phyloP scores from a whole-genome alignment of 805 yeast species.

The Ogataea glucozyma region DNA sequence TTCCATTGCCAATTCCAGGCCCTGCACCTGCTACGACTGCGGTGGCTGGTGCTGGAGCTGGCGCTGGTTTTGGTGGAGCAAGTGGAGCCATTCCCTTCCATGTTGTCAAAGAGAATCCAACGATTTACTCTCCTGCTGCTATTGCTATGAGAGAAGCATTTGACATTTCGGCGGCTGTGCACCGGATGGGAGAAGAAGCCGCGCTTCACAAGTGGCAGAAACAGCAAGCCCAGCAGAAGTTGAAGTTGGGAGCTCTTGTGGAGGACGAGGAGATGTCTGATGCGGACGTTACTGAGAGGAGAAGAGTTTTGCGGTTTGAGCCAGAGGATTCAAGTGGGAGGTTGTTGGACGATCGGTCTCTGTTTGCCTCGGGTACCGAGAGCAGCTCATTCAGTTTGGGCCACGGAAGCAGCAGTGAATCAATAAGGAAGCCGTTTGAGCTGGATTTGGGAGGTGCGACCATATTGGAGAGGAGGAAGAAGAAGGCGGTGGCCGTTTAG shows the following conservation, averaged over 20 bases:
- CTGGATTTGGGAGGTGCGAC: slow-evolving; percentile 54
- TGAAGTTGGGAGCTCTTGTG: slow-evolving; percentile 15
- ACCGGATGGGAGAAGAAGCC: slow-evolving; percentile 56
- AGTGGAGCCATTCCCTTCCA: slow-evolving; percentile 23
- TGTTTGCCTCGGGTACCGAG: slow-evolving; percentile 15
- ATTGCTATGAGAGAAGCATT: slow-evolving; percentile 60
- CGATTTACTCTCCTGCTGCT: slow-evolving; percentile 56
- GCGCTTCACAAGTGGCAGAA: slow-evolving; percentile 17
- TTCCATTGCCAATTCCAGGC: slow-evolving; percentile 10
- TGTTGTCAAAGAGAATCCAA: slow-evolving; percentile 21
- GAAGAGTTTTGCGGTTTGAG: slow-evolving; percentile 13
- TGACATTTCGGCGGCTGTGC: slow-evolving; percentile 62
- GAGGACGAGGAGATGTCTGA: slow-evolving; percentile 27
- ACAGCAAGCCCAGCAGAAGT: slow-evolving; percentile 2
- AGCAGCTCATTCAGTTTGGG: slow-evolving; percentile 10
- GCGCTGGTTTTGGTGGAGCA: too few relatives aligned
- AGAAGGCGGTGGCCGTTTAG: slow-evolving; percentile 15
- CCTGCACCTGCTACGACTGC: slow-evolving; percentile 8
- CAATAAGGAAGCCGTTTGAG: slow-evolving; percentile 37
- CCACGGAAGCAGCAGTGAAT: slow-evolving; percentile 4
- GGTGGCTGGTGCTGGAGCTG: background rate
- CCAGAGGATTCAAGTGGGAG: slow-evolving; percentile 20
- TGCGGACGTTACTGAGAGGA: slow-evolving; percentile 6
- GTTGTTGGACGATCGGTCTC: slow-evolving; percentile 18
- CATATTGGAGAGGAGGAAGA: slow-evolving; percentile 48